Evolutionary conservation across 495 filamentous ascomycete genomes (phyloP), one percentile per base, ranked within the genome.

Genomic region (Penicillium crystallinum): DNA sequence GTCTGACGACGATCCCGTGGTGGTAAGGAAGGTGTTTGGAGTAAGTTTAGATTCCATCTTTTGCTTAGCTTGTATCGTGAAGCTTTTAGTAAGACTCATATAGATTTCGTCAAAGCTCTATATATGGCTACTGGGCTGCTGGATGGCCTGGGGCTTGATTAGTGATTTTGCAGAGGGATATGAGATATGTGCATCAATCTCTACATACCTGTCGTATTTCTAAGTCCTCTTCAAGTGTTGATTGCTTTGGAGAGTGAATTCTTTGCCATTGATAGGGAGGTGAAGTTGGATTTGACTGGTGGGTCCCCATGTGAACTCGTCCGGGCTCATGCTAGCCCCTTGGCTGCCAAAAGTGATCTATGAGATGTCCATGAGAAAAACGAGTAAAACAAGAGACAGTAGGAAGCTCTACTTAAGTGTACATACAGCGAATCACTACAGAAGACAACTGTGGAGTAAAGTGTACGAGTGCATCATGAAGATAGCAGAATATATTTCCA

Each of bases 1-100:
- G 3, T 55, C 36, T 9, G 30, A 46, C 18, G 46, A 50, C 39
- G 49, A 29, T 2, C 37, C 44, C 35, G 61, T 53, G 34, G 59
- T 56, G 8, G 57, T 64, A 54, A 65, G 63, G 54, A 75, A 75
- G 44, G 55, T 64, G 46, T 72, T 59, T 23, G 56, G 40, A 1
- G 67, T 59, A 30, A 75, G 58, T 51, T 67, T 59, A 2, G 65
- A 43, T 21, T 65, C 47, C 63, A 63, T 56, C 23, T 45, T 43
- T 11, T 35, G 40, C 12, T 29, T 12, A 2, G 14, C n/a, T 43
- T 43, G n/a, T 29, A 11, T 12, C 25, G 4, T 19, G 17, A 35
- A 22, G 22, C 21, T 29, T 46, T 7, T 46, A 31, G 14, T 9
- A 36, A n/a, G 18, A 6, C 39, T n/a, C 12, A 10, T 52, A 34